Base-by-base conservation (phyloP, 495 filamentous ascomycete species). In the Hypoxylon intermedium region DNA sequence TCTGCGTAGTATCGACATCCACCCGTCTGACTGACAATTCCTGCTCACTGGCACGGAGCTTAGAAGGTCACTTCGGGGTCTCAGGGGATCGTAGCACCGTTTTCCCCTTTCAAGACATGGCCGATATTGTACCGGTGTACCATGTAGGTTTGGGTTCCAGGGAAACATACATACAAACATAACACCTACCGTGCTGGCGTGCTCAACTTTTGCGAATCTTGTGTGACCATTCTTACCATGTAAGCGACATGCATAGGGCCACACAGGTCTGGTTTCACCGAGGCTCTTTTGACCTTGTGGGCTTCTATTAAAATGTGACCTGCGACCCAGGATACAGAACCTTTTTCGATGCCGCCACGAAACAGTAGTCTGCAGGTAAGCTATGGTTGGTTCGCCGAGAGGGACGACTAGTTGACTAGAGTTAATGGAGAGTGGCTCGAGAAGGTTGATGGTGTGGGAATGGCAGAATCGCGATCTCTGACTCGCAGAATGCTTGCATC, bases 401-500 rank as follows among this genome's bases (percentile, higher is more conserved):
- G 19, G 47, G 30, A 45, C 30, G 34, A 54, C 58, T 61, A 41
- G 51, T 30, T 42, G 28, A 53, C 37, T 33, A 37, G 34, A 37
- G 47, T 51, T 31, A 18, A 16, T 7, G 41, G 41, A 42, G 33
- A 44, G 37, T 18, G 23, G 50, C 37, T 4, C 26, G 42, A 59
- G 53, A 11, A 18, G 45, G 33, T 58, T 54, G 44, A 48, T 57
- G 42, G 47, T 44, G 49, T 62, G 58, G 43, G 43, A 58, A 54
- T 54, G 42, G 51, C 1, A 49, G 28, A 62, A 49, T 58, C 30
- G 52, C 49, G 51, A 67, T 62, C 63, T 67, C 63, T 67, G 63
- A 67, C 63, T 67, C 63, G 63, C 53, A 67, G 63, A 38, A 36
- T 45, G 47, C 58, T 58, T 67, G 63, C 63, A 62, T 61, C 48